phyloP scores from a whole-genome alignment of 441 rosid species.

The Aquilaria agallochum region DNA sequence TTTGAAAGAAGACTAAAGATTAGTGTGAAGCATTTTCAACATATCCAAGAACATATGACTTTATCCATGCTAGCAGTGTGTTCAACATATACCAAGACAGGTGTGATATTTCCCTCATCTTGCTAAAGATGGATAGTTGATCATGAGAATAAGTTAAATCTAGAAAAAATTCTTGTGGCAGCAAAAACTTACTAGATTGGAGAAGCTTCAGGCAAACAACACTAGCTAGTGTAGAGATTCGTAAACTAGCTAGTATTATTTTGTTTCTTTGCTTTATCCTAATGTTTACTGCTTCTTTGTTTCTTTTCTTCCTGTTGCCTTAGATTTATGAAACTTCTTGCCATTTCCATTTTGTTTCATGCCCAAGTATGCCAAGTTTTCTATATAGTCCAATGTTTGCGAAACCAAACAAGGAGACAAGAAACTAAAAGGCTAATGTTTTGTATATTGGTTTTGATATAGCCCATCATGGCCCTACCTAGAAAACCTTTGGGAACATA shows the following conservation, averaged over 20 bases:
- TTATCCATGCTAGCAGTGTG: constrained; percentile 61
- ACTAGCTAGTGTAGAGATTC: constrained; percentile 10
- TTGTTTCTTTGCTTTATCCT: neutral
- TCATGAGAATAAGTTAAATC: constrained; percentile 90
- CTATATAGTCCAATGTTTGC: too few relatives aligned
- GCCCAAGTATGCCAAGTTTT: too few relatives aligned
- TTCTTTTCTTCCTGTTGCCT: neutral
- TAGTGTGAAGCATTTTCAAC: constrained; percentile 82
- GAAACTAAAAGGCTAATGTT: too few relatives aligned
- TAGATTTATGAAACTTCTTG: neutral
- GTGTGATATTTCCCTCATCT: constrained; percentile 74
- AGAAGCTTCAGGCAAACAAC: constrained; percentile 27
- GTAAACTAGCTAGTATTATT: neutral
- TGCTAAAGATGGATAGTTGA: constrained; percentile 98
- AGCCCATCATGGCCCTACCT: too few relatives aligned
- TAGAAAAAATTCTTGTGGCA: constrained; percentile 86
- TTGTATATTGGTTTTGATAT: too few relatives aligned
- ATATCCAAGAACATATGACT: constrained; percentile 72
- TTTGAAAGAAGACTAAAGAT: constrained; percentile 66
- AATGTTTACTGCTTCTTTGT: neutral
- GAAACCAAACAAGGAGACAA: too few relatives aligned
- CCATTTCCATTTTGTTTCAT: too few relatives aligned
- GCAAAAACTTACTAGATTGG: constrained; percentile 92
- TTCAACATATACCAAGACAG: constrained; percentile 80
- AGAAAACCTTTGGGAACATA: too few relatives aligned